Evolutionary conservation across 768 basidiomycete genomes (phyloP).

Genomic region (Collybia nuda): DNA sequence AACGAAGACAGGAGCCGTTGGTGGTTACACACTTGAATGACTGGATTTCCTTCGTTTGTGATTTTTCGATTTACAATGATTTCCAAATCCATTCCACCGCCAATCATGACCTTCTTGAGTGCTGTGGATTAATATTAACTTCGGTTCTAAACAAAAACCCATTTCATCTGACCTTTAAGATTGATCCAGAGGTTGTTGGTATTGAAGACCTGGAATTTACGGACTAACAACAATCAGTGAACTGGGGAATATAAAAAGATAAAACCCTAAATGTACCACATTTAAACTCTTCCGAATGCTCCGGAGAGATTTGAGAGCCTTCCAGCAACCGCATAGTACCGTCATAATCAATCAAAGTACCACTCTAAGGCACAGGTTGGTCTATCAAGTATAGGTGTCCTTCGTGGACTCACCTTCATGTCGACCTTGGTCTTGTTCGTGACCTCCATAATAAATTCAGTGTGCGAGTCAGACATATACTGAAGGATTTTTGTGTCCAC

Average conservation of each 20-base stretch:
- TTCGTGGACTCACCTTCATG: conserved; percentile 28
- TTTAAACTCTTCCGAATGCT: conserved; percentile 84
- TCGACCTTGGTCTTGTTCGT: conserved; percentile 90
- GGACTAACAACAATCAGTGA: conserved; percentile 27
- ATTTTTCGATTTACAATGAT: conserved; percentile 78
- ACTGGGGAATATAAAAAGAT: not conserved
- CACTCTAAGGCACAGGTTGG: not conserved
- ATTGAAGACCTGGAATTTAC: conserved; percentile 84
- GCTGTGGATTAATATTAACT: conserved; percentile 29
- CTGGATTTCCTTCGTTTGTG: conserved; percentile 66
- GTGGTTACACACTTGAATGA: conserved; percentile 51
- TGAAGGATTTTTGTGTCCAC: conserved; percentile 77
- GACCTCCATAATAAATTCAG: conserved; percentile 88
- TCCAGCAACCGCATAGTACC: conserved; percentile 76
- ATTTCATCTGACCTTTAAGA: not conserved
- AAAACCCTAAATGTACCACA: conserved; percentile 33
- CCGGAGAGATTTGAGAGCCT: conserved; percentile 79
- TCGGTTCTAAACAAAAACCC: not conserved
- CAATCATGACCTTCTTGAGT: conserved; percentile 74
- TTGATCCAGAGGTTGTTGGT: conserved; percentile 68
- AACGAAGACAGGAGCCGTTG: conserved; percentile 13
- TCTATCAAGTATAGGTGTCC: too few relatives aligned
- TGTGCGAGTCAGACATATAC: conserved; percentile 72
- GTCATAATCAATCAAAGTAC: conserved; percentile 52
- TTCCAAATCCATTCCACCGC: conserved; percentile 67